These are phyloP conservation scores for Alternaria panax DNA, from an alignment of 2,329 filamentous ascomycete genomes.

Conservation along the genomic window DNA sequence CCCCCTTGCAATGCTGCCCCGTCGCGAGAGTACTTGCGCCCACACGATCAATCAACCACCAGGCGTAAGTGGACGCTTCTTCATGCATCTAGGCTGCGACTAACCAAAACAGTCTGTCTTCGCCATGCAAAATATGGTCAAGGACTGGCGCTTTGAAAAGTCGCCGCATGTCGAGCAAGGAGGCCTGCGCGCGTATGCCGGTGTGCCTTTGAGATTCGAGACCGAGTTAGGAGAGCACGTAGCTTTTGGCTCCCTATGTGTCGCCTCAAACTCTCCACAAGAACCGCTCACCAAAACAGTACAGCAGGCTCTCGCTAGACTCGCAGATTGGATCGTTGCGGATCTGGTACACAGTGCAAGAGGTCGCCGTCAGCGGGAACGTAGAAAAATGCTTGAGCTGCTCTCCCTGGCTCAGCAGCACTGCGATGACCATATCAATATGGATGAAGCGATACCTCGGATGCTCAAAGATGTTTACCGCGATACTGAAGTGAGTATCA, in stretches of 20 bases:
- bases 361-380: conserved; percentile 51
- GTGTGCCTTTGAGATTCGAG: conserved; percentile 51
- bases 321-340: conserved; percentile 51
- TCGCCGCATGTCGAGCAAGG: conserved; percentile 53
- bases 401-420: conserved; percentile 36
- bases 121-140: conserved; percentile 51
- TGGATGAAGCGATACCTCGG: conserved; percentile 36
- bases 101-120: conserved; percentile 47
- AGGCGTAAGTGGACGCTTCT: conserved; percentile 31
- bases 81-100: conserved; percentile 2
- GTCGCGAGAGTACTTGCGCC: conserved; percentile 56
- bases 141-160: conserved; percentile 55
- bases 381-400: conserved; percentile 50
- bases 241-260: conserved; percentile 55
- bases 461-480: conserved; percentile 49
- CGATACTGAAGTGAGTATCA: conserved; percentile 38
- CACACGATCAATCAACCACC: conserved; percentile 52
- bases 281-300: conserved; percentile 42
- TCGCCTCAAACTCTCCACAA: conserved; percentile 50
- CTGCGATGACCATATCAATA: conserved; percentile 27
- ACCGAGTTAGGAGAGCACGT: conserved; percentile 52
- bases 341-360: conserved; percentile 53
- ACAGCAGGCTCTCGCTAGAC: conserved; percentile 46
- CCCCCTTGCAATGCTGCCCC: conserved; percentile 53
- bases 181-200: conserved; percentile 54